Evolutionary conservation across 805 yeast species (phyloP), one percentile per base, ranked within the genome.

Genomic region (Ogataea haglerorum): DNA sequence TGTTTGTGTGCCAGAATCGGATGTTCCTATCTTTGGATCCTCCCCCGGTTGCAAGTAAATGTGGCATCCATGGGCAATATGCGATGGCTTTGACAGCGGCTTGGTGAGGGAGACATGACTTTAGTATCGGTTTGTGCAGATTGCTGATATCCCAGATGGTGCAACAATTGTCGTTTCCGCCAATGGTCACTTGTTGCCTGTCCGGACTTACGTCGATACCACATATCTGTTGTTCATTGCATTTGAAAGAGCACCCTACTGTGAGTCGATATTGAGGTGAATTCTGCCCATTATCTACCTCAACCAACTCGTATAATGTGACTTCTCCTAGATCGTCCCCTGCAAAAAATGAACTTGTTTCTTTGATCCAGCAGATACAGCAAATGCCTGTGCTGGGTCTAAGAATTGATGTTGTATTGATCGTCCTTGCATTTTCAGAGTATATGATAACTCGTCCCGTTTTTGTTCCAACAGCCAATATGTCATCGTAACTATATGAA

Each of bases 41-140:
- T 3, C 93, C 96, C 0, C 97, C 97, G 0, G 96, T 88, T 1
- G 91, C 96, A 25, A 90, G 59, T 7, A 90, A 63, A 2, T 83
- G 72, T 10, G 78, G 78, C 14, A 87, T 73, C 96, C 96, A 89
- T 0, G 97, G 97, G 57, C 96, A 90, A 53, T 77, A 90, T 3
- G 91, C 84, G 32, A 90, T 67, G 0, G 96, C 97, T 52, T 89
- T 89, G 0, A 90, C 90, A 0, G 97, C 97, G 1, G 96, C 95
- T 2, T 68, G 65, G 54, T 90, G 97, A 1, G 72, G 76, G 37
- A 89, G 65, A 8, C 61, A 57, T 54, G 70, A 77, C 45, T 65
- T 61, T 34, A 75, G 51, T 16, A 40, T 53, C 8, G 91, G 84
- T 0, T 56, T 40, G 4, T 46, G 30, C 4, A 63, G 43, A 38